phyloP scores from a whole-genome alignment of 2,329 filamentous ascomycete genomes.

The Cadophora luteo-olivacea region DNA sequence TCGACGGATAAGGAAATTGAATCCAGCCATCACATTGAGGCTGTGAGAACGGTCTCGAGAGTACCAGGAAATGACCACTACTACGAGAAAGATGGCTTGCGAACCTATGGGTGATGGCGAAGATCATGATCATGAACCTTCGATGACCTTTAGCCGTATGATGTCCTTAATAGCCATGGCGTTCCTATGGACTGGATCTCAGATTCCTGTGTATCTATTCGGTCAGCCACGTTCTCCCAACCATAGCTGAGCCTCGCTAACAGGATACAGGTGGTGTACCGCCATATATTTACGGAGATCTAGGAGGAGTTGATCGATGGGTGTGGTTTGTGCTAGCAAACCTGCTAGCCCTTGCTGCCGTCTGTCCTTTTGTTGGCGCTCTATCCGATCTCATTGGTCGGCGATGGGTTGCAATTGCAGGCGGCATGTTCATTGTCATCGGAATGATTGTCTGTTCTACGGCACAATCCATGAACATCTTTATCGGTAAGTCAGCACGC shows the following conservation, averaged over 20 bases:
- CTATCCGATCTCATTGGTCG: slow-evolving; percentile 69
- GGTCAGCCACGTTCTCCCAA: slow-evolving; percentile 31
- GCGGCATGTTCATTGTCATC: slow-evolving; percentile 59
- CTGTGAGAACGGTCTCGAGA: slow-evolving; percentile 34
- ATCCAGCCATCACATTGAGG: slow-evolving; percentile 31
- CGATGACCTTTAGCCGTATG: slow-evolving; percentile 56
- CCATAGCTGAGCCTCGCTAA: slow-evolving; percentile 7
- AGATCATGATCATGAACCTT: slow-evolving; percentile 53
- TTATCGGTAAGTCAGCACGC: slow-evolving; percentile 56
- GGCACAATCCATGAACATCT: slow-evolving; percentile 63
- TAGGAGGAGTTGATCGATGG: slow-evolving; percentile 57
- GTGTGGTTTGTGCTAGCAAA: slow-evolving; percentile 52
- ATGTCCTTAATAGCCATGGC: slow-evolving; percentile 65
- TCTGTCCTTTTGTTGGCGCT: slow-evolving; percentile 70
- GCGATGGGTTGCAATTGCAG: slow-evolving; percentile 62
- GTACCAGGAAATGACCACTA: slow-evolving; percentile 38
- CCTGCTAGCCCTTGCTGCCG: slow-evolving; percentile 59
- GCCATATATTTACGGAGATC: slow-evolving; percentile 62
- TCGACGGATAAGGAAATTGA: slow-evolving; percentile 36
- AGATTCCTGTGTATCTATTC: slow-evolving; percentile 62
- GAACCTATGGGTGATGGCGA: slow-evolving; percentile 55
- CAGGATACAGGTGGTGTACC: slow-evolving; percentile 45
- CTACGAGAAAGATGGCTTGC: slow-evolving; percentile 45
- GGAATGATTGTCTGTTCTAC: slow-evolving; percentile 66
- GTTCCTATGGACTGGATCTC: slow-evolving; percentile 65